phyloP scores from a whole-genome alignment of 148 eudicot species.

The Rhododendron mucronatum region DNA sequence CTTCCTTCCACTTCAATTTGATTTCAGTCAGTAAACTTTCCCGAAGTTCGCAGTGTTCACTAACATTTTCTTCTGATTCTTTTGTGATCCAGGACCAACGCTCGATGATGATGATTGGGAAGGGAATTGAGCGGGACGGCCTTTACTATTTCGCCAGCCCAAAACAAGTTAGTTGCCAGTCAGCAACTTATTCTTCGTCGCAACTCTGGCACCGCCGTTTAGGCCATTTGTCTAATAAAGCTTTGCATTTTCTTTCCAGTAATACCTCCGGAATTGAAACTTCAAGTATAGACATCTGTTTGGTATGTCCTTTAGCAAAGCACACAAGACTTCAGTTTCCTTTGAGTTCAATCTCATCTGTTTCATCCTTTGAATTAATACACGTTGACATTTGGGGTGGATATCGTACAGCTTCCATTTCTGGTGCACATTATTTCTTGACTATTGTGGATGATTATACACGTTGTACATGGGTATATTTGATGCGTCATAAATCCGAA shows the following conservation, averaged over 20 bases:
- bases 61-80: background rate
- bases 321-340: background rate
- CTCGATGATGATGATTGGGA: conserved; percentile 14
- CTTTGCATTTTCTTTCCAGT: background rate
- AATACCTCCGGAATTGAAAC: background rate
- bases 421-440: too few species aligned
- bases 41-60: background rate
- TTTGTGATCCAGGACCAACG: conserved; percentile 9
- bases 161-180: background rate
- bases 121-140: background rate
- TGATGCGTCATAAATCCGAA: too few species aligned
- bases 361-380: background rate
- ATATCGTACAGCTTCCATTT: too few species aligned
- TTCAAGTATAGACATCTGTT: background rate
- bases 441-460: too few species aligned
- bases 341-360: background rate
- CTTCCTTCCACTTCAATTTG: background rate
- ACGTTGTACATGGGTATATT: too few species aligned
- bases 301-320: background rate
- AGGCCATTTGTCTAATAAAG: background rate
- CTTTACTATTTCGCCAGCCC: background rate
- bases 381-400: too few species aligned
- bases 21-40: background rate
- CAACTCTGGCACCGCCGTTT: background rate
- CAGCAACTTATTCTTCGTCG: background rate